Evolutionary conservation across 495 filamentous ascomycete species (phyloP).

Genomic region (Podospora australis): DNA sequence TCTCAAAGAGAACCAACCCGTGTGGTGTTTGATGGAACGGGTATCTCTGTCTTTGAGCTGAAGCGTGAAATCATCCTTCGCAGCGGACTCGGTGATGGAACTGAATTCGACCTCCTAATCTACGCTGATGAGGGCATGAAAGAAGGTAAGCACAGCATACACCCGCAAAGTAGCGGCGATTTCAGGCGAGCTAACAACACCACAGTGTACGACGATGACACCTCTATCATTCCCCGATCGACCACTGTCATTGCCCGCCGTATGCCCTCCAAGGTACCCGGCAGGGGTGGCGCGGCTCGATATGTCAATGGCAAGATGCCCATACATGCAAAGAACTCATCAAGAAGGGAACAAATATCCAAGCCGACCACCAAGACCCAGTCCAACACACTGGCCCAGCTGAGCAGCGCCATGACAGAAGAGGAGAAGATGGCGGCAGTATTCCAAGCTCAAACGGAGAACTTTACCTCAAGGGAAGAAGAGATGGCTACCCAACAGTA

Average conservation of each 20-base stretch:
- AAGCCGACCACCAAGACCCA: slow-evolving; percentile 51
- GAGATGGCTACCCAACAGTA: slow-evolving; percentile 73
- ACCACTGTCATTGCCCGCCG: slow-evolving; percentile 88
- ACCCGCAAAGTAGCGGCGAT: too few species aligned
- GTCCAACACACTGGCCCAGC: slow-evolving; percentile 51
- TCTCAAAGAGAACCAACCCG: slow-evolving; percentile 91
- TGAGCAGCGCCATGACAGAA: slow-evolving; percentile 71
- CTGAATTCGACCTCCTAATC: slow-evolving; percentile 92
- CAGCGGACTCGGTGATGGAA: slow-evolving; percentile 88
- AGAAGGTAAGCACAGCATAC: slow-evolving; percentile 76
- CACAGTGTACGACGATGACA: slow-evolving; percentile 93
- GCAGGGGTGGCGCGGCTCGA: slow-evolving; percentile 80
- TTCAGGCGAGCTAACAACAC: slow-evolving; percentile 23
- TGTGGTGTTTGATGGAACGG: slow-evolving; percentile 95
- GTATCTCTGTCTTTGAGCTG: slow-evolving; percentile 96
- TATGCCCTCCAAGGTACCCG: slow-evolving; percentile 71
- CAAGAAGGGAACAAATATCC: slow-evolving; percentile 54
- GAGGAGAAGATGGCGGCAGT: slow-evolving; percentile 88
- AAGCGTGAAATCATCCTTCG: slow-evolving; percentile 96
- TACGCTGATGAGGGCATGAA: slow-evolving; percentile 76
- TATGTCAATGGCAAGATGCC: slow-evolving; percentile 98
- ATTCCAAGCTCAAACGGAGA: slow-evolving; percentile 74
- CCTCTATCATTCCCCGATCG: slow-evolving; percentile 86
- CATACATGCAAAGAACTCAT: slow-evolving; percentile 72
- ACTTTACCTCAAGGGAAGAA: slow-evolving; percentile 83